A percentile compares a stretch with the other conserved stretches of the same genome.
These are phyloP conservation scores for Magnolia officinalis DNA, from an alignment of 164 flowering plant species.

Conservation along the genomic window DNA sequence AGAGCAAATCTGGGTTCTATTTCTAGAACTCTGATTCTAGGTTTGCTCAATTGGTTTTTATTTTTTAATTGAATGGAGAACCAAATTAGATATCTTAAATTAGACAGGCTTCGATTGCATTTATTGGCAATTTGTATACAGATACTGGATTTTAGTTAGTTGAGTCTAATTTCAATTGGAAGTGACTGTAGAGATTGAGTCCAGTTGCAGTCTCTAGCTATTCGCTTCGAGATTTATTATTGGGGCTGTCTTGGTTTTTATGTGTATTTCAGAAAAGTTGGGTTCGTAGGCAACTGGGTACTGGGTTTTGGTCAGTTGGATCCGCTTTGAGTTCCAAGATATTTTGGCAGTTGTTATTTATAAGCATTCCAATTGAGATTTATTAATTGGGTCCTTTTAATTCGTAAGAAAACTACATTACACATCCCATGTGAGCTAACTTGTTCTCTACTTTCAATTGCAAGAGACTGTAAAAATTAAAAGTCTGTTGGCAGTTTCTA, in stretches of 20 bases:
- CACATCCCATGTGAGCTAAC: not conserved
- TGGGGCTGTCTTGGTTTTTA: not conserved
- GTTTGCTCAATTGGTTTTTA: not conserved
- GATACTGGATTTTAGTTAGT: not conserved
- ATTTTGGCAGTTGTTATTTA: not conserved
- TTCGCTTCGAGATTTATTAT: not conserved
- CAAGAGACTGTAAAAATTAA: not conserved
- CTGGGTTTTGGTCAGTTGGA: not conserved
- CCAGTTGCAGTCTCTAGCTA: not conserved
- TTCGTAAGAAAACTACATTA: no score
- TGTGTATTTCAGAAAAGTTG: no score
- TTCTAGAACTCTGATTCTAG: not conserved
- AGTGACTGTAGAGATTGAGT: not conserved
- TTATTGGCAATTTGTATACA: not conserved
- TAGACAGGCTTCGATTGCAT: not conserved
- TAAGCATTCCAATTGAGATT: not conserved
- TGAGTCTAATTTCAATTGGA: not conserved
- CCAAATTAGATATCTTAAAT: no score
- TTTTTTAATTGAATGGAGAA: no score
- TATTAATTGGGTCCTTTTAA: not conserved
- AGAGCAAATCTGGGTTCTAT: not conserved
- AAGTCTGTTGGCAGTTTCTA: not conserved
- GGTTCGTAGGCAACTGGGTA: not conserved
- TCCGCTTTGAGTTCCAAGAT: not conserved
- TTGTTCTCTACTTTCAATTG: not conserved